Evolutionary conservation across 768 basidiomycete genomes (phyloP), one percentile per base, ranked within the genome.

Genomic region (Artomyces pyxidatus): DNA sequence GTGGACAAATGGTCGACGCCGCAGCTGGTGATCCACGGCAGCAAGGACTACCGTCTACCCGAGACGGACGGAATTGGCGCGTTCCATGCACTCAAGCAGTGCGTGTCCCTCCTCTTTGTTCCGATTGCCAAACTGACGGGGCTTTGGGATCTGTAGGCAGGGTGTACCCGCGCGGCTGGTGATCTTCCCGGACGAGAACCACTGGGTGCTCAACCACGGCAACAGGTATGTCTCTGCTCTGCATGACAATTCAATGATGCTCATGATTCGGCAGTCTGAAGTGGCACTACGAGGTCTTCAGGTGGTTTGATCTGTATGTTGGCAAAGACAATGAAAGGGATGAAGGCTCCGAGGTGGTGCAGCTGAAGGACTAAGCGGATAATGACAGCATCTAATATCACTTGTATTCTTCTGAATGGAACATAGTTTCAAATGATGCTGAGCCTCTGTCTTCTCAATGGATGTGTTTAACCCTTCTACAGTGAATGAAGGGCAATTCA

Each of bases 251-350:
- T 32, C 12, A 42, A 17, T 27, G 21, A 11, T 42, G 37, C 39
- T 12, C 12, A 42, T 49, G 25, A 37, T 12, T 37, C 8, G 19
- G 42, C 58, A 87, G 88, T 61, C 68, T 95, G 63, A 91, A 92
- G 63, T 98, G 95, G 95, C 90, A 97, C 67, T 73, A 86, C 55
- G 95, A 99, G 63, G 85, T 98, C 11, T 85, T 99, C 68, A 74
- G 78, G 51, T 98, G 91, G 91, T 84, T 96, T 53, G 79, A 85
- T 49, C 65, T 79, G 59, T 88, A 75, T 57, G 71, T 84, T 11
- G 81, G 78, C 28, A 55, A 59, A 32, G 56, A 47, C 23, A 41
- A 48, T 2, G 48, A 28, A 45, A 46, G 48, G 27, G 45, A 51
- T 2, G 51, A 27, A 46, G 43, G 49, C 3, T n/a, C 40, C 19